Evolutionary conservation across 345 rosid genomes (phyloP).

Genomic region (Camelina neglecta): DNA sequence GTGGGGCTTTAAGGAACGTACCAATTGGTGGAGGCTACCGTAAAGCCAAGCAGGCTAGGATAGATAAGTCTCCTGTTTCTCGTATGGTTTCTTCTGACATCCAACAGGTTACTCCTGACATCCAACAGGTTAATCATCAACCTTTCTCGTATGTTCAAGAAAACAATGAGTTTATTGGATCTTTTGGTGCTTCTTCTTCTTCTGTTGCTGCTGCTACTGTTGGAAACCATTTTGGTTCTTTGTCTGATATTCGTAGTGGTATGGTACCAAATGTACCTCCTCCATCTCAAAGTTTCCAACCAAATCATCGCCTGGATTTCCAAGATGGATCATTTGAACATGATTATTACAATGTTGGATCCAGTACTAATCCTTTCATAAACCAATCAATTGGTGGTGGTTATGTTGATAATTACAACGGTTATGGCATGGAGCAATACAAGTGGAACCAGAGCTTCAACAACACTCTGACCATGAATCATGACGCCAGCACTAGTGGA

Average conservation of each 20-base stretch:
- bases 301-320: background rate
- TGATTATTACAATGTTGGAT: constrained; percentile 10
- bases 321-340: background rate
- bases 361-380: constrained; percentile 8
- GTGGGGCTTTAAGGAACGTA: constrained; percentile 36
- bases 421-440: background rate
- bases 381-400: constrained; percentile 32
- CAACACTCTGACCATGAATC: constrained; percentile 21
- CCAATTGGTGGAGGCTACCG: constrained; percentile 30
- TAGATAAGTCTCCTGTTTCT: constrained; percentile 6
- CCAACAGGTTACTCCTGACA: constrained; percentile 16
- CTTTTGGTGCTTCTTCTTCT: constrained; percentile 26
- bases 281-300: constrained; percentile 4
- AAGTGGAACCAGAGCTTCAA: constrained; percentile 27
- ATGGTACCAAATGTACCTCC: background rate
- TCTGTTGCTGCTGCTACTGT: background rate
- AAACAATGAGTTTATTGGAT: constrained; percentile 9
- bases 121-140: background rate
- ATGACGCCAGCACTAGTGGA: constrained; percentile 14
- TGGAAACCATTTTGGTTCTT: constrained; percentile 21
- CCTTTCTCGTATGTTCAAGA: constrained; percentile 25
- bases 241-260: background rate
- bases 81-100: constrained; percentile 9
- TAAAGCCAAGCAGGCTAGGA: constrained; percentile 6
- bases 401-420: background rate